Base-by-base conservation (phyloP, 208 protist species). In the Trypanosoma cruzi region DNA sequence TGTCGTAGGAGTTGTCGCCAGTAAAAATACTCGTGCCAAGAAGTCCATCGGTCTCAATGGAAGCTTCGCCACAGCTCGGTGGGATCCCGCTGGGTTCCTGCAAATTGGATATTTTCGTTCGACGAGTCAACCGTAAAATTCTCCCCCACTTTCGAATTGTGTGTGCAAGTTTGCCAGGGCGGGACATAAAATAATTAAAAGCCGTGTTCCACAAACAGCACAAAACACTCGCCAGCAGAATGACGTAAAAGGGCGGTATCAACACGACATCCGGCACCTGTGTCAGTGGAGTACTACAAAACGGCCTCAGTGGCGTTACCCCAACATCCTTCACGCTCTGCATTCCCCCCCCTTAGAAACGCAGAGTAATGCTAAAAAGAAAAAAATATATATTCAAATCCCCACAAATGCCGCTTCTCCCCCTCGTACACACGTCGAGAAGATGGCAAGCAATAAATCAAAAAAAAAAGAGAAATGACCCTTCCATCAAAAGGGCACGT, bases 221-320 rank as follows among this genome's bases (percentile, higher is more conserved):
- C 22, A 58, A 73, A 40, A 90, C 22, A 53, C 81, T 83, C 24
- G 77, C 60, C n/a, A 79, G 0, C 4, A 84, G 20, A 34, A 88
- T 40, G 8, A 88, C 14, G 40, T 73, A 54, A 5, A 84, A 37
- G 1, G 85, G 75, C 0, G 85, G 77, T 49, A 90, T 81, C 46
- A 84, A 68, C 8, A 82, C 73, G 14, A 66, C 11, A 22, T 86
- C 54, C 29, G 32, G 36, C 0, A 74, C 26, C 22, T 28, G n/a
- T 20, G 24, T 53, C 1, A 37, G 8, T 37, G 32, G 24, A 24
- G 4, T 16, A 53, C 13, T 32, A 22, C 54, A 36, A 31, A 42
- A 20, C 16, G 54, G 10, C 10, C 16, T 10, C 16, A 62, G 59
- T 85, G 76, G 0, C 59, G 71, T 8, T 82, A 75, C 1, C 87